These are phyloP conservation scores for Sordariomycetes sp. DNA, from an alignment of 2,329 filamentous ascomycete genomes.

Conservation along the genomic window DNA sequence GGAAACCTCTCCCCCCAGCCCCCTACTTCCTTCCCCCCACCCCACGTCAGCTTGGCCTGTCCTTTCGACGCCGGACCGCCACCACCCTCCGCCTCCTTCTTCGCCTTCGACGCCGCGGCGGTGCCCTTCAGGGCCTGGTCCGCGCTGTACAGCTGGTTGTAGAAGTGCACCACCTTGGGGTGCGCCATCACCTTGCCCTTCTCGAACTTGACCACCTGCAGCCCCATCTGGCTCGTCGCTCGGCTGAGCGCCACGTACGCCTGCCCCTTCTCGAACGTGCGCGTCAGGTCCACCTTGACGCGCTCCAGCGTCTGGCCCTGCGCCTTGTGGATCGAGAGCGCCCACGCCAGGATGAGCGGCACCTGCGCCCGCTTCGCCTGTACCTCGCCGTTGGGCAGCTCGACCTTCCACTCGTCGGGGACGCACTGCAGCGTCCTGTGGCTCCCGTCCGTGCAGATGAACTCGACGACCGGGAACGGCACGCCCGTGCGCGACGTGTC, in stretches of 20 bases:
- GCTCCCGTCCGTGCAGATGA: slow-evolving; percentile 66
- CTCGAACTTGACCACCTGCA: slow-evolving; percentile 85
- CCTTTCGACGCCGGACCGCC: too few relatives aligned
- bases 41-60: too few relatives aligned
- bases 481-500: slow-evolving; percentile 32
- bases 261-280: slow-evolving; percentile 93
- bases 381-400: slow-evolving; percentile 88
- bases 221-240: slow-evolving; percentile 74
- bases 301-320: slow-evolving; percentile 90
- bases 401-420: slow-evolving; percentile 90
- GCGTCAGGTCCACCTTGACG: slow-evolving; percentile 87
- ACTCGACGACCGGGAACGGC: slow-evolving; percentile 76
- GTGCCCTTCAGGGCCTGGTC: slow-evolving; percentile 33
- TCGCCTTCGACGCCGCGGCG: background rate
- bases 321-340: slow-evolving; percentile 93
- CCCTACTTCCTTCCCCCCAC: too few relatives aligned
- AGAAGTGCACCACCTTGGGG: slow-evolving; percentile 75
- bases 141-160: slow-evolving; percentile 68
- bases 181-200: slow-evolving; percentile 91
- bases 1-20: too few relatives aligned
- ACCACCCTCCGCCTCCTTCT: background rate
- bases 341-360: slow-evolving; percentile 92
- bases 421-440: slow-evolving; percentile 48
- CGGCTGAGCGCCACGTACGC: slow-evolving; percentile 94
- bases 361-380: slow-evolving; percentile 77